Base-by-base conservation (phyloP, 2,329 filamentous ascomycete species). In the Teratosphaeria gauchensis region DNA sequence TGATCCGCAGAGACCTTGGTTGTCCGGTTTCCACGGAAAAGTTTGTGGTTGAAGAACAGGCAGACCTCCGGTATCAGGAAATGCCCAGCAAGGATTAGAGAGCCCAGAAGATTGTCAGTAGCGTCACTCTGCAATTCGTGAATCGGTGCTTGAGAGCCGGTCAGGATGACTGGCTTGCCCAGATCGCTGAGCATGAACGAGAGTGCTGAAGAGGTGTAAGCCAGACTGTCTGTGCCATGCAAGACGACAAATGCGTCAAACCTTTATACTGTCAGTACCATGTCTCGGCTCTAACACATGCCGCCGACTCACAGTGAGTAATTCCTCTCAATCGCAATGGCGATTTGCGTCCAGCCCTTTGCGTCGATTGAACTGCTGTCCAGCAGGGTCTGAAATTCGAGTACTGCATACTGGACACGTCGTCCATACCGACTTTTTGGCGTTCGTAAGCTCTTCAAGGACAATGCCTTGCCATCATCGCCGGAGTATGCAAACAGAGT, bases 21-120 rank as follows among this genome's bases (percentile, higher is more conserved):
- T 9, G 89, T 86, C 60, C 92, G 81, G 74, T 95, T 96, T 16
- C 92, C 92, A 30, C 92, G 85, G 76, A 92, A 95, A 21, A 96
- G 82, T 65, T 86, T 90, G 76, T 95, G 89, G 74, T 94, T 90
- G 80, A 96, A 96, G 78, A 95, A 96, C 38, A 96, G 81, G 71
- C 90, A 92, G 56, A 96, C 92, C 72, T 96, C 92, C 0, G 92
- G 91, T 59, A 96, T 90, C 76, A 90, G 88, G 70, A 95, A 95
- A 61, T 94, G 94, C 35, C 90, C 90, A 2, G 92, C 92, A 58
- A 96, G 87, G 69, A 96, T 90, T 68, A 96, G 81, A 1, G 90
- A 92, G 21, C 89, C 89, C 4, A 96, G 82, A 12, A 96, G 81
- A 69, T 96, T 96, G 75, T 95, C 91, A 42, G 91, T 88, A 9